These are phyloP conservation scores for Epichloe typhina DNA, from an alignment of 2,329 filamentous ascomycete species.

Conservation along the genomic window DNA sequence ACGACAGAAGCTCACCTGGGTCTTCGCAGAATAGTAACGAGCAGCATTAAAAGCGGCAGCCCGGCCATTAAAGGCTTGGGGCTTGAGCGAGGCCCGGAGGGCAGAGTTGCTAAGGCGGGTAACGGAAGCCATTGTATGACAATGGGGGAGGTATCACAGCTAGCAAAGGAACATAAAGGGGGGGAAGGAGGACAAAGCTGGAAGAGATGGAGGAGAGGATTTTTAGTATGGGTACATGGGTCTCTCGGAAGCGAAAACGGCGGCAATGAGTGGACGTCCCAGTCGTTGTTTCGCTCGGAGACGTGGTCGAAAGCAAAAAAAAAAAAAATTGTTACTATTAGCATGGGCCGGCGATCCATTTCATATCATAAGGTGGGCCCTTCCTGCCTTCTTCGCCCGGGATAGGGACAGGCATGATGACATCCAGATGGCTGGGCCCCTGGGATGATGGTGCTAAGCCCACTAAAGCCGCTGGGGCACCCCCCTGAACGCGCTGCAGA, in stretches of 20 bases:
- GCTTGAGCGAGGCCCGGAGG: conserved; percentile 62
- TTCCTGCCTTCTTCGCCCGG: not conserved
- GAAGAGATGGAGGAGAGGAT: conserved; percentile 21
- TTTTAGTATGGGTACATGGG: conserved; percentile 13
- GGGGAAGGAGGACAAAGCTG: conserved; percentile 15
- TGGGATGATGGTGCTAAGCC: not conserved
- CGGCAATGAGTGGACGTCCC: not conserved
- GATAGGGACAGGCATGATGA: not conserved
- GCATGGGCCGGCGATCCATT: conserved; percentile 5
- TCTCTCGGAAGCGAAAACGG: not conserved
- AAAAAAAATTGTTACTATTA: not conserved
- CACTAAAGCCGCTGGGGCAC: not conserved
- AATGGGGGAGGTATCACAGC: conserved; percentile 9
- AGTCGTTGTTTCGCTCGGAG: not conserved
- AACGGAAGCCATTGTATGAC: conserved; percentile 61
- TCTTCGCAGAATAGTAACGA: conserved; percentile 88
- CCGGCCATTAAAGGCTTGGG: conserved; percentile 54
- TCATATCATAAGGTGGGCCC: not conserved
- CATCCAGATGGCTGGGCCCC: no score
- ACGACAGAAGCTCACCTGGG: conserved; percentile 47
- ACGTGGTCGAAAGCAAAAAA: conserved; percentile 2
- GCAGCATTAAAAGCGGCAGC: conserved; percentile 65
- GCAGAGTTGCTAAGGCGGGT: conserved; percentile 70
- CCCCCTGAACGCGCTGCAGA: no score
- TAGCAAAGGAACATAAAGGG: not conserved